phyloP scores from a whole-genome alignment of 2,329 filamentous ascomycete species.

The Hypoxylon sp. region DNA sequence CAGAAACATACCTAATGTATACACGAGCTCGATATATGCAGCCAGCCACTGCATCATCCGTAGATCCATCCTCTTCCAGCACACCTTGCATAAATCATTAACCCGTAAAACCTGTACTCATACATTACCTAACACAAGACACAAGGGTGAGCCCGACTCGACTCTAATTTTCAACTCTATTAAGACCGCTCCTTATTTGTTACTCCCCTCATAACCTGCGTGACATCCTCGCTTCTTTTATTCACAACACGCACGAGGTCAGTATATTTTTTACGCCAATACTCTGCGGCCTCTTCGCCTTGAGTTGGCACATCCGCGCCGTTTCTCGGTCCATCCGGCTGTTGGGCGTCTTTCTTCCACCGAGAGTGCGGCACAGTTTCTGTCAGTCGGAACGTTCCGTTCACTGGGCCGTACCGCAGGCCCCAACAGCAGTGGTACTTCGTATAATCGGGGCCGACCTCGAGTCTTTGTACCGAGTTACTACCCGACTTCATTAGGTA shows the following conservation, averaged over 20 bases:
- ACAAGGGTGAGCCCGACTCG: not conserved
- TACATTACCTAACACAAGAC: conserved; percentile 2
- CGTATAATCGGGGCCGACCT: conserved; percentile 59
- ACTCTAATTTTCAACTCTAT: not conserved
- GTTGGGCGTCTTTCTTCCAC: conserved; percentile 57
- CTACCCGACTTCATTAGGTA: conserved; percentile 63
- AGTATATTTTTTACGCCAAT: conserved; percentile 49
- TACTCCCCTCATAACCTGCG: conserved; percentile 12
- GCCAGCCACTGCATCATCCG: not conserved
- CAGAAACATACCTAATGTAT: conserved; percentile 16
- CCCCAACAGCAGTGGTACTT: conserved; percentile 70
- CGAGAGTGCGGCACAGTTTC: conserved; percentile 62
- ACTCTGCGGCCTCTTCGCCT: conserved; percentile 53
- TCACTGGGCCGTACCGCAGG: conserved; percentile 67
- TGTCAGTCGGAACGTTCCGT: conserved; percentile 67
- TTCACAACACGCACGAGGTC: conserved; percentile 44
- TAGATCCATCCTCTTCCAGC: conserved; percentile 1
- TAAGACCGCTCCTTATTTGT: conserved; percentile 8
- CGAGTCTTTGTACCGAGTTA: conserved; percentile 61
- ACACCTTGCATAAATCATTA: conserved; percentile 17
- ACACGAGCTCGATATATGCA: conserved; percentile 13
- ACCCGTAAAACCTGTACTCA: conserved; percentile 13
- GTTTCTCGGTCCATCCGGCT: conserved; percentile 29
- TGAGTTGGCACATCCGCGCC: conserved; percentile 47
- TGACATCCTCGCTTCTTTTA: conserved; percentile 32